A percentile compares a stretch with the other conserved stretches of the same genome.
Conservation (phyloP, 306 rosid genomes). For the Glycine latifolia region DNA sequence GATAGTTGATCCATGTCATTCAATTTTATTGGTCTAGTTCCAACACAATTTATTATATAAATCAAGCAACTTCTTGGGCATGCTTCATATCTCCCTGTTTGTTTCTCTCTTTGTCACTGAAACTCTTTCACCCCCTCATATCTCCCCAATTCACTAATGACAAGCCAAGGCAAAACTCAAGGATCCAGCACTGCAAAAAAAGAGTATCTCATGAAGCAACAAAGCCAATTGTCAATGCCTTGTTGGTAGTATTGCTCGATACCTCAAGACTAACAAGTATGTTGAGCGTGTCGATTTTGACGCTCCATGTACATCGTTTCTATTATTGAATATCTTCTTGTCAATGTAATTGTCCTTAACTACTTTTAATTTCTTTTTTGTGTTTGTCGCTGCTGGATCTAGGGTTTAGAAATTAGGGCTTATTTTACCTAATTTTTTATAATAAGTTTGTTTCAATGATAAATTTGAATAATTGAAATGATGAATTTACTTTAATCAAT, state of each 20-base stretch:
- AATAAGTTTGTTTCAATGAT: neutral
- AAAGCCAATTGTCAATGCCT: conserved; percentile 93
- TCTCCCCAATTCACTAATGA: conserved; percentile 26
- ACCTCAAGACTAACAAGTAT: conserved; percentile 84
- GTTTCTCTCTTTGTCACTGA: neutral
- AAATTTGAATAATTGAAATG: neutral
- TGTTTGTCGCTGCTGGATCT: neutral
- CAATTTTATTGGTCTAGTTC: conserved; percentile 48
- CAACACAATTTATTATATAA: conserved; percentile 49
- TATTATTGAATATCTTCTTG: conserved; percentile 89
- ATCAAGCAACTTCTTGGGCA: neutral
- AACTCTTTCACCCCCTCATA: neutral
- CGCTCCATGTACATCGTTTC: conserved; percentile 92
- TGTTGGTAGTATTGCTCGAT: conserved; percentile 92
- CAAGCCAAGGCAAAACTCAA: conserved; percentile 76
- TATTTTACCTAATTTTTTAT: neutral
- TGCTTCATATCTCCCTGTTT: neutral
- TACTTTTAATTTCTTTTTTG: neutral
- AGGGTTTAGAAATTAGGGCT: conserved; percentile 45
- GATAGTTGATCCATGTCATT: conserved; percentile 50
- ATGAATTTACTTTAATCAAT: neutral
- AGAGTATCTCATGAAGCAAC: conserved; percentile 83
- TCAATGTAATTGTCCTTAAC: conserved; percentile 60
- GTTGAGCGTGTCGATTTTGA: conserved; percentile 96
- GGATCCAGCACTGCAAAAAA: no score